Conservation (phyloP, 2,329 filamentous ascomycete genomes). For the Dactylellina parvicollis region DNA sequence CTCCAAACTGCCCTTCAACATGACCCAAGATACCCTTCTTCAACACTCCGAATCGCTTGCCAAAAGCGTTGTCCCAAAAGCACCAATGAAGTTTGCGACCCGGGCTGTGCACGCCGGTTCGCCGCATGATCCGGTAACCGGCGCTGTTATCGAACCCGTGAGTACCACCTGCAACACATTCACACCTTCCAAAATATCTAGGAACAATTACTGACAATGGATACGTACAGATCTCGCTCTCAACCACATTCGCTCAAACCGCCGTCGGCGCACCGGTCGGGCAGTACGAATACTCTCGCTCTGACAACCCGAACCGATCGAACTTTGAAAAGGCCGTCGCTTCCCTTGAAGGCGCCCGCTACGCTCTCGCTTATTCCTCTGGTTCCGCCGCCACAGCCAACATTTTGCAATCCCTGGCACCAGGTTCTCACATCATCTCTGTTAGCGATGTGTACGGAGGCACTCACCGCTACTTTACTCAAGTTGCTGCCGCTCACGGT, state of each 20-base stretch:
- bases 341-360: slow-evolving; percentile 88
- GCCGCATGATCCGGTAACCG: slow-evolving; percentile 87
- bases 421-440: slow-evolving; percentile 92
- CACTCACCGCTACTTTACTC: slow-evolving; percentile 98
- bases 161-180: slow-evolving; percentile 56
- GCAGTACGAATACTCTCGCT: slow-evolving; percentile 90
- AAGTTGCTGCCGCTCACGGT: slow-evolving; percentile 92
- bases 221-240: slow-evolving; percentile 79
- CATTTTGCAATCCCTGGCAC: slow-evolving; percentile 89
- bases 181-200: slow-evolving; percentile 8
- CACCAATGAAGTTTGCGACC: slow-evolving; percentile 82
- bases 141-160: slow-evolving; percentile 90
- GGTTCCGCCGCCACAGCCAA: slow-evolving; percentile 93
- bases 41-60: neutral
- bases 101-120: slow-evolving; percentile 93
- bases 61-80: slow-evolving; percentile 72
- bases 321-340: slow-evolving; percentile 95
- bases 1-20: slow-evolving; percentile 12
- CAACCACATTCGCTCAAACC: slow-evolving; percentile 94
- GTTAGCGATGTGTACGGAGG: slow-evolving; percentile 98
- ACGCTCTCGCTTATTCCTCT: slow-evolving; percentile 92
- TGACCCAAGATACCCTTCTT: slow-evolving; percentile 34
- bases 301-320: slow-evolving; percentile 90
- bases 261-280: slow-evolving; percentile 87
- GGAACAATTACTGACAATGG: neutral